Conservation (phyloP, 192 early-diverging fungal genomes). For the Coemansia sp. region DNA sequence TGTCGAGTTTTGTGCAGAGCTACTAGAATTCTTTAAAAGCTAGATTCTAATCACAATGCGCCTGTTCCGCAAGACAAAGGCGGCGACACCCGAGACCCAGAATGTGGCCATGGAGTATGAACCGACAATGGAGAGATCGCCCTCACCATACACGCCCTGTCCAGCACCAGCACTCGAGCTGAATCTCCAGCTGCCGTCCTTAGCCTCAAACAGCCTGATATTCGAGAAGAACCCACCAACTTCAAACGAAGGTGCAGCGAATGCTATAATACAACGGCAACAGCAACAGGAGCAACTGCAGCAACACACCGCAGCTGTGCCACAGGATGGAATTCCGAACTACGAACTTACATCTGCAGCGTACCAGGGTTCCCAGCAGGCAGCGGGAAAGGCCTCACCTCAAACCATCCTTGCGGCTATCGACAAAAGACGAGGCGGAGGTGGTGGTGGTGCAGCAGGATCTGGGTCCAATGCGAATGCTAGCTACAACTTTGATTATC, state of each 20-base stretch:
- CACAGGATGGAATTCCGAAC: background rate
- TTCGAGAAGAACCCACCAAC: background rate
- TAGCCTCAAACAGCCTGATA: conserved; percentile 14
- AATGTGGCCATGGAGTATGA: background rate
- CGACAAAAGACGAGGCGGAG: conserved; percentile 4
- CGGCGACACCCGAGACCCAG: background rate
- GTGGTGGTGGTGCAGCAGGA: background rate
- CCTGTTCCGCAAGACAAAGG: conserved; percentile 49
- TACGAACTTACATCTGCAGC: background rate
- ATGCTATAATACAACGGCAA: background rate
- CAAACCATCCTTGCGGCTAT: conserved; percentile 7
- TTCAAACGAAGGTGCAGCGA: background rate
- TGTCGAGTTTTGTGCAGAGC: background rate
- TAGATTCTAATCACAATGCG: conserved; percentile 20
- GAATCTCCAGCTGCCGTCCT: conserved; percentile 28
- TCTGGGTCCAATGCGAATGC: background rate
- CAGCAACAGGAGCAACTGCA: conserved; percentile 6
- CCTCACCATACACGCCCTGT: conserved; percentile 1
- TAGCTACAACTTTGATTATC: conserved; percentile 23
- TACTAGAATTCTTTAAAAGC: background rate
- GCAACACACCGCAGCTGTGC: background rate
- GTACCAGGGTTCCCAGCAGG: background rate
- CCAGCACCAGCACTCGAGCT: conserved; percentile 44
- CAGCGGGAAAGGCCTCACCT: background rate
- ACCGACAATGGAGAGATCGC: background rate